Evolutionary conservation across 2,329 filamentous ascomycete species (phyloP), one percentile per base, ranked within the genome.

Genomic region (Cadophora gregata): DNA sequence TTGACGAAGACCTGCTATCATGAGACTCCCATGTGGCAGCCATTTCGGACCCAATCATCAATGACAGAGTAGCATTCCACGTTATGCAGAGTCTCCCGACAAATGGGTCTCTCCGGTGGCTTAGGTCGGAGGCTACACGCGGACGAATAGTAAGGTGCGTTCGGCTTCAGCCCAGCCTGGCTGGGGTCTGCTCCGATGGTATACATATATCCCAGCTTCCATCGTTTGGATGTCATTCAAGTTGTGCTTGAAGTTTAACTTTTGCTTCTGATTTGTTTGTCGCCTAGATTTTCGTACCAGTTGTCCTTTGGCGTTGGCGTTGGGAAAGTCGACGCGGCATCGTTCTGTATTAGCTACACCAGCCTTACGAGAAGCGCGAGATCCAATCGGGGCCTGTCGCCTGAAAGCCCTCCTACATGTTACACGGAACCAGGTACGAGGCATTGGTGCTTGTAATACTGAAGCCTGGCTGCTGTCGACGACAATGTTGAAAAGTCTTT

Each of bases 321-420:
- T 5, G 42, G 42, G 42, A 25, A 21, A 5, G 45, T 47, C 3
- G 27, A 50, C 31, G 33, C 56, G 42, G 24, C 33, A 48, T 48
- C 24, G 8, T 9, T 36, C 9, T 5, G 31, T 24, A 59, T n/a
- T 10, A 42, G 12, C n/a, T 16, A 3, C 19, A 31, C 47, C 56
- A 65, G 56, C 63, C 63, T 33, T 65, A 65, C 56, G 36, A 55
- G 33, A 51, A 42, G 19, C 36, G 33, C 56, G 36, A 21, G 12
- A 27, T n/a, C 56, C 31, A 45, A 59, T 29, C 24, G 29, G 21
- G 12, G 6, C 7, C 14, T 45, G 33, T 29, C 36, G 14, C 25
- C 38, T 8, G 12, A 50, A 48, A 19, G 45, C n/a, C 38, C 36
- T 31, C 45, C 27, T 5, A 16, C 24, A n/a, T 25, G n/a, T 45